Evolutionary conservation across 2,329 filamentous ascomycete species (phyloP), one percentile per base, ranked within the genome.

Genomic region (Aspergillus tamarii): DNA sequence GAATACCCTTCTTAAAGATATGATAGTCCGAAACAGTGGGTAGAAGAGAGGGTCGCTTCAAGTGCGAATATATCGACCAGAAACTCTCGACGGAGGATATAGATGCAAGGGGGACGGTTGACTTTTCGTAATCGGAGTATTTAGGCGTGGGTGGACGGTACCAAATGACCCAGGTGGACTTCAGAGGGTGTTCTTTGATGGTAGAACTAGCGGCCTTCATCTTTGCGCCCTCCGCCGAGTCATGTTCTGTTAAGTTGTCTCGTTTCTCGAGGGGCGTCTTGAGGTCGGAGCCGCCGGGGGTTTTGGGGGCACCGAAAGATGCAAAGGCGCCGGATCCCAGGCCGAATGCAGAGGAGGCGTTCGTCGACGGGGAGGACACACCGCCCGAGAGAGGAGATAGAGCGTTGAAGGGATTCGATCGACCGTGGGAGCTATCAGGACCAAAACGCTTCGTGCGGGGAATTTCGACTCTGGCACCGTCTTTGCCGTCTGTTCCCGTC

Each of bases 111-210:
- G 93, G 88, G 73, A 95, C 91, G 66, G 96, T 89, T 8, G 94
- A 98, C 81, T 98, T 97, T 79, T 99, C 95, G 78, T 99, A 99
- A 79, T 98, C 94, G 74, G 95, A 94, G 69, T 94, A 95, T 82
- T 99, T 99, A 69, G 93, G 94, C 72, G 96, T 97, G 57, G 95
- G 95, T 45, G 95, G 95, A 64, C 95, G 88, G 81, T 96, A 99
- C 93, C 95, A 98, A 77, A 98, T 93, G 39, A 96, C 90, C 95
- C 95, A 99, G 67, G 89, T 90, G 78, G 93, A 89, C 80, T 91
- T 93, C 72, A 98, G 84, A 64, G 87, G 85, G 75, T 91, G 88
- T 62, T 81, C 76, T 50, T 76, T 75, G 41, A 72, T 67, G 39
- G 69, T 70, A 32, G 75, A 71, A 16, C 75, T 64, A 81, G 78